A percentile compares a stretch with the other conserved stretches of the same genome.
These are phyloP conservation scores for Datura wrightii DNA, from an alignment of 257 asterid genomes.

Conservation along the genomic window DNA sequence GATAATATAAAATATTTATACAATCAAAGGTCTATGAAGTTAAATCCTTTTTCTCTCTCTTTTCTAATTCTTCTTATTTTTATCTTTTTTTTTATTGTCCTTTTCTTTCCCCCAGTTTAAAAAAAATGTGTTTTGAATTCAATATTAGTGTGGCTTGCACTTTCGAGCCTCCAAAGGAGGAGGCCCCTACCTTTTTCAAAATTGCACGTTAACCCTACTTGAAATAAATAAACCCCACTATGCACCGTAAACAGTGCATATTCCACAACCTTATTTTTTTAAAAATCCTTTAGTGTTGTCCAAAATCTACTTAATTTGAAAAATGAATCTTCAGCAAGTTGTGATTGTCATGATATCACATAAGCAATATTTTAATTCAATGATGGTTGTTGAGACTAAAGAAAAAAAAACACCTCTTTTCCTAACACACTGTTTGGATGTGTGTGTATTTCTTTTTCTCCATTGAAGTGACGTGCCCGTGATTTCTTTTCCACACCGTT, in stretches of 20 bases:
- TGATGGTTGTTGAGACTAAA: background rate
- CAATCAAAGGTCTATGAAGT: background rate
- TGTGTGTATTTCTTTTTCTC: constrained; percentile 35
- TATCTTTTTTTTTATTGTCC: background rate
- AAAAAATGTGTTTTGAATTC: background rate
- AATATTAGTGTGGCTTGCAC: background rate
- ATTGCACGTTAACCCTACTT: background rate
- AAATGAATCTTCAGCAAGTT: constrained; percentile 17
- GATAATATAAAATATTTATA: background rate
- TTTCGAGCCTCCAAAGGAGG: background rate
- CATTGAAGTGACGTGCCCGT: constrained; percentile 30
- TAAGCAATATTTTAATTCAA: background rate
- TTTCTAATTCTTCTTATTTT: background rate
- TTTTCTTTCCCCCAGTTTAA: background rate
- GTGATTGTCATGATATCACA: background rate
- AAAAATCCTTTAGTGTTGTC: background rate
- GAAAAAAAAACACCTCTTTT: background rate
- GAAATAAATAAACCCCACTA: constrained; percentile 1
- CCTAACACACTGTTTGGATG: background rate
- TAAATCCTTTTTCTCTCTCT: background rate
- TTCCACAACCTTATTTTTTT: background rate
- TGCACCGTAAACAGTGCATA: background rate
- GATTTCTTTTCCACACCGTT: constrained; percentile 24
- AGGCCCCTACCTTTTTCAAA: background rate
- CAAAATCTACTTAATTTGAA: background rate